Evolutionary conservation across 1,284 basidiomycete genomes (phyloP), one percentile per base, ranked within the genome.

Genomic region (Tylopilus sp.): DNA sequence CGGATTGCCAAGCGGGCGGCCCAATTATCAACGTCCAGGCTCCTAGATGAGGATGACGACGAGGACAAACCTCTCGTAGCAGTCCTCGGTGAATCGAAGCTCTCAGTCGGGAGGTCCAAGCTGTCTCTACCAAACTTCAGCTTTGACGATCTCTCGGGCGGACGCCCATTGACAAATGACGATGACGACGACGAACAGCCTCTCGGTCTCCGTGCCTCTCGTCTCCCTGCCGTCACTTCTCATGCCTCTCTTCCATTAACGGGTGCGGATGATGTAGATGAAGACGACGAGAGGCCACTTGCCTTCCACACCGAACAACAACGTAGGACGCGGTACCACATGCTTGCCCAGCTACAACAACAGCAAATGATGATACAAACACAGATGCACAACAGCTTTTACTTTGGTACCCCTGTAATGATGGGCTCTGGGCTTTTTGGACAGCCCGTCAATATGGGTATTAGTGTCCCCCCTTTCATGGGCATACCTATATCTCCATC

Each of bases 241-340:
- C 62, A 49, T 46, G 2, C 35, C 4, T 65, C 64, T 13, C 59
- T 68, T 41, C 61, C 57, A 11, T 33, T 53, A 15, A 41, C 46
- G 29, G 50, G 49, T 16, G 49, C 41, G 19, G 55, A 44, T 26
- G 56, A 47, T 11, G 55, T 72, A 2, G 77, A 76, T 41, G 76
- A 78, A 35, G 66, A 79, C 0, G 78, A 79, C 51, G 71, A 79
- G 53, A 65, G 61, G 42, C 78, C 79, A 7, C 72, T 90, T n/a
- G 87, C 76, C 7, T 70, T 86, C 51, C 86, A 86, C 62, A 86
- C 87, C 13, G 84, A 87, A 53, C 86, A 88, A 56, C 79, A 87
- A 55, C 82, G 85, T 45, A 78, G 78, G 52, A 82, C 84, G n/a
- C 84, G 87, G 59, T 82, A 80, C 60, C 76, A 82, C 53, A 78